Evolutionary conservation across 305 asterid species (phyloP).

Genomic region (Solanum hybrid): DNA sequence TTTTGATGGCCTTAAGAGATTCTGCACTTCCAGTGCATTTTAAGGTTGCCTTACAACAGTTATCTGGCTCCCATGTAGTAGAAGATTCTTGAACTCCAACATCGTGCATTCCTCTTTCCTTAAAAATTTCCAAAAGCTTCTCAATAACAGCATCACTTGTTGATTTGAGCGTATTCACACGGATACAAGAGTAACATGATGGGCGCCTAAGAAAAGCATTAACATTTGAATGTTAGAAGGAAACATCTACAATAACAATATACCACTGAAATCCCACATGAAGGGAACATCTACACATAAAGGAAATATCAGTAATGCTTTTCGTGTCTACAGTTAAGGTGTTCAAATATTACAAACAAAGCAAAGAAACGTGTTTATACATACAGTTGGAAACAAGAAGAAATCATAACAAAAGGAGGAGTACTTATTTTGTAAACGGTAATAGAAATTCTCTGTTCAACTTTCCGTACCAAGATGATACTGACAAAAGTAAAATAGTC

Average conservation of each 20-base stretch:
- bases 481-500: neutral
- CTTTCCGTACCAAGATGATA: neutral
- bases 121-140: conserved; percentile 54
- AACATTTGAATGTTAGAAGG: neutral
- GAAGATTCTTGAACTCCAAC: conserved; percentile 4
- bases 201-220: conserved; percentile 52
- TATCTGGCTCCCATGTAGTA: conserved; percentile 15
- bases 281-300: neutral
- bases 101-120: conserved; percentile 23
- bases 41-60: conserved; percentile 14
- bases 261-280: neutral
- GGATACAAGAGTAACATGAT: conserved; percentile 86
- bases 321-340: neutral
- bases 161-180: conserved; percentile 73
- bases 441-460: neutral
- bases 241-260: neutral
- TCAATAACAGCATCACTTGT: conserved; percentile 52
- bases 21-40: conserved; percentile 11
- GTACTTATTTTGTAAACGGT: neutral
- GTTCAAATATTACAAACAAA: neutral
- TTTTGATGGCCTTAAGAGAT: conserved; percentile 7
- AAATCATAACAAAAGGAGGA: neutral
- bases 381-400: neutral
- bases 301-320: neutral
- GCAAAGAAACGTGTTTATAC: neutral